phyloP scores from a whole-genome alignment of 495 filamentous ascomycete species.

The Cenococcum geophilum region DNA sequence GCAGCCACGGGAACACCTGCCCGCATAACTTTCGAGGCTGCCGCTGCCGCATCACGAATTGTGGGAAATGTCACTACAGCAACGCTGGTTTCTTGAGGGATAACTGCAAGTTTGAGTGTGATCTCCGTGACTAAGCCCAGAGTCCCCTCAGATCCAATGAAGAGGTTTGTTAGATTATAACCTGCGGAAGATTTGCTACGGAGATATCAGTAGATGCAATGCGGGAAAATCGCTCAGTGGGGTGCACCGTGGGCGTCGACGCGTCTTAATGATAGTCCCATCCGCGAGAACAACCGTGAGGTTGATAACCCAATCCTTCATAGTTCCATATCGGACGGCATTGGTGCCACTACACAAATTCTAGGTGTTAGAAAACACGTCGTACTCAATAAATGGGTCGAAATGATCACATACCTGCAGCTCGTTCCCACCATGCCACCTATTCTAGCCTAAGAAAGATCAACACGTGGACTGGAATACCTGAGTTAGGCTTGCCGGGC shows the following conservation, averaged over 20 bases:
- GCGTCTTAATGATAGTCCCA: constrained; percentile 71
- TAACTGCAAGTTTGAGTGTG: constrained; percentile 67
- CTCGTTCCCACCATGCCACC: constrained; percentile 71
- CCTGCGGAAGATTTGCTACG: constrained; percentile 64
- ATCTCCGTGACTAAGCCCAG: constrained; percentile 70
- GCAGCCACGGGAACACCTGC: constrained; percentile 68
- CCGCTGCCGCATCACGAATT: constrained; percentile 64
- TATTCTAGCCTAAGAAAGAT: constrained; percentile 36
- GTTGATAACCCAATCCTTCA: constrained; percentile 83
- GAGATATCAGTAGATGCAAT: constrained; percentile 6
- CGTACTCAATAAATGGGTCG: background rate
- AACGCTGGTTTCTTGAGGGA: constrained; percentile 66
- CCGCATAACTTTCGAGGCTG: constrained; percentile 63
- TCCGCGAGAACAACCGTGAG: constrained; percentile 74
- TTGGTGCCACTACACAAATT: constrained; percentile 54
- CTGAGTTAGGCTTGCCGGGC: constrained; percentile 4
- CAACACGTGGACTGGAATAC: constrained; percentile 18
- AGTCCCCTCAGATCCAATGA: constrained; percentile 74
- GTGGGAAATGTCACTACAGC: constrained; percentile 71
- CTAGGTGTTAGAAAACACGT: background rate
- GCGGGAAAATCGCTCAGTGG: background rate
- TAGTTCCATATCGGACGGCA: constrained; percentile 74
- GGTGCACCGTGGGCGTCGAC: constrained; percentile 52
- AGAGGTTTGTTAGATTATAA: constrained; percentile 71
- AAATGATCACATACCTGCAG: constrained; percentile 42